Conservation (phyloP, 805 yeast genomes). For the Tetrapisispora taiwanensis region DNA sequence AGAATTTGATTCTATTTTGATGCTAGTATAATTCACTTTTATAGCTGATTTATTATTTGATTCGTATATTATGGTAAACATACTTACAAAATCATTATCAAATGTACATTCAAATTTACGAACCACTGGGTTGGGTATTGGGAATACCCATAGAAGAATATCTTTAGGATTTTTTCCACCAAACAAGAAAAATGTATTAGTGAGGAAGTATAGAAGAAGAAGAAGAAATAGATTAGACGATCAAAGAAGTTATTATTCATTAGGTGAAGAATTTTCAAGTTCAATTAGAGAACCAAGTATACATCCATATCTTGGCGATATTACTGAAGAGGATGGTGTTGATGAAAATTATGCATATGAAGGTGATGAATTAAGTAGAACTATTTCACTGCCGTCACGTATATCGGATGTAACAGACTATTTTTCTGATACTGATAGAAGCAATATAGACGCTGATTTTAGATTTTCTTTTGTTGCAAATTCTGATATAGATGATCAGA, state of each 20-base stretch:
- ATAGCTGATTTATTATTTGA: background rate
- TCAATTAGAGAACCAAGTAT: constrained; percentile 17
- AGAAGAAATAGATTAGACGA: constrained; percentile 17
- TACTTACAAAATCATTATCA: constrained; percentile 24
- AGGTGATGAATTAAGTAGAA: constrained; percentile 32
- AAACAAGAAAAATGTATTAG: constrained; percentile 34
- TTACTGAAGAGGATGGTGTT: constrained; percentile 21
- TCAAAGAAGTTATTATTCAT: constrained; percentile 33
- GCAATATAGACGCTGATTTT: constrained; percentile 32
- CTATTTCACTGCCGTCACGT: constrained; percentile 34
- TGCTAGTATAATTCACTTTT: too few species aligned
- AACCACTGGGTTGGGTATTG: constrained; percentile 35
- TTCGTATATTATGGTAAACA: constrained; percentile 14
- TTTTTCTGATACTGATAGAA: constrained; percentile 31
- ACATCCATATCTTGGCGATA: constrained; percentile 12
- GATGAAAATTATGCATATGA: constrained; percentile 16
- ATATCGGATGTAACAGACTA: constrained; percentile 27
- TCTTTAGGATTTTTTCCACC: constrained; percentile 33
- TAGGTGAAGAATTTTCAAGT: constrained; percentile 31
- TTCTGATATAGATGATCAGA: constrained; percentile 18
- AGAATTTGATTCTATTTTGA: too few species aligned
- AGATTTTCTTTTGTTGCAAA: constrained; percentile 27
- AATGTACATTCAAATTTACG: constrained; percentile 31
- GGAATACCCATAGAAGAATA: constrained; percentile 32
- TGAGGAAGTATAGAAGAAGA: constrained; percentile 22